phyloP scores from a whole-genome alignment of 305 asterid genomes.

The Rubia occidens region DNA sequence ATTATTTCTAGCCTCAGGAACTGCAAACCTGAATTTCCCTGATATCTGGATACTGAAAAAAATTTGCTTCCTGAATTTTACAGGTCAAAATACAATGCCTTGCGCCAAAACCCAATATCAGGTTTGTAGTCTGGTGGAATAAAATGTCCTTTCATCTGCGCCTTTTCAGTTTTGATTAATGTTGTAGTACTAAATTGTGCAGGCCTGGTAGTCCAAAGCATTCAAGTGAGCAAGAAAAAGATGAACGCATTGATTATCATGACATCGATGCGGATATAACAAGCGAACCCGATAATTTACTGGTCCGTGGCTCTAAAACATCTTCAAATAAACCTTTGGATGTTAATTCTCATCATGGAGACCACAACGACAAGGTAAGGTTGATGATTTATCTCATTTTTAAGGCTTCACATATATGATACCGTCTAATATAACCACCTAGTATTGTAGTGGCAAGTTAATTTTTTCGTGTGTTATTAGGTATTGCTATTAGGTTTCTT shows the following conservation, averaged over 20 bases:
- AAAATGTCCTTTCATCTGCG: slow-evolving; percentile 13
- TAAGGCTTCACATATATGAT: not conserved
- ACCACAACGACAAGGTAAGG: slow-evolving; percentile 45
- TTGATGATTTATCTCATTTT: slow-evolving; percentile 5
- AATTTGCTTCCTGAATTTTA: slow-evolving; percentile 16
- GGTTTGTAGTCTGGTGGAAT: slow-evolving; percentile 34
- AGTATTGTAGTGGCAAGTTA: not conserved
- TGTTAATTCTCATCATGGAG: slow-evolving; percentile 31
- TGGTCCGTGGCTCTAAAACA: slow-evolving; percentile 22
- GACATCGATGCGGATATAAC: slow-evolving; percentile 27
- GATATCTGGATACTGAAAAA: slow-evolving; percentile 11
- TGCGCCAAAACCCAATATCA: slow-evolving; percentile 40
- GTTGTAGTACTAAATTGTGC: slow-evolving; percentile 19
- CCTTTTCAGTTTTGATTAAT: slow-evolving; percentile 16
- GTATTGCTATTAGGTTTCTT: not conserved
- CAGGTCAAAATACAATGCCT: slow-evolving; percentile 77
- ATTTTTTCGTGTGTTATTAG: not conserved
- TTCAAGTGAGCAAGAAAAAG: slow-evolving; percentile 31
- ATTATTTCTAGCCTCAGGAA: not conserved
- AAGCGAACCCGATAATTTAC: slow-evolving; percentile 30
- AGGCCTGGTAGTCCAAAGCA: slow-evolving; percentile 45
- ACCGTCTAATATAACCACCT: not conserved
- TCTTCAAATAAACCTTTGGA: slow-evolving; percentile 26
- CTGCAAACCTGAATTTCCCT: not conserved
- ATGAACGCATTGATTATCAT: slow-evolving; percentile 22